Percentiles rank a stretch among this genome's conserved stretches.
Evolutionary conservation across 306 rosid species (phyloP).

Genomic region (Pterocarpus macrocarpus): DNA sequence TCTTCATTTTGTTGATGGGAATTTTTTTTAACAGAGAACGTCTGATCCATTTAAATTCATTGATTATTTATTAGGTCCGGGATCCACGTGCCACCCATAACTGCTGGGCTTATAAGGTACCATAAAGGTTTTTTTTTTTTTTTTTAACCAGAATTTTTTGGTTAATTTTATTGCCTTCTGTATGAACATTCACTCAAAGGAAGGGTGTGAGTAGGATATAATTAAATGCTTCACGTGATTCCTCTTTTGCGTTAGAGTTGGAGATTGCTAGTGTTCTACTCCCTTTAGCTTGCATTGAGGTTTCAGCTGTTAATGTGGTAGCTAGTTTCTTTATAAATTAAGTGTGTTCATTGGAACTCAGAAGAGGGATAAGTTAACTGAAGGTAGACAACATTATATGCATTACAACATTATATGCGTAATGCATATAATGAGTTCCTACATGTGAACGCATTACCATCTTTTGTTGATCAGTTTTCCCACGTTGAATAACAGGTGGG

Average conservation of each 20-base stretch:
- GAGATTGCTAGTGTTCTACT: not conserved
- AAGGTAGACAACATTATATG: not conserved
- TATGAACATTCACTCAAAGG: not conserved
- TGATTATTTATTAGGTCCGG: conserved; percentile 64
- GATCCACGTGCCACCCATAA: conserved; percentile 91
- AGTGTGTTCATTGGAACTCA: conserved; percentile 7
- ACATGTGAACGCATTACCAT: not conserved
- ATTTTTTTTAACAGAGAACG: not conserved
- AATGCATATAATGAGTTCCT: no score
- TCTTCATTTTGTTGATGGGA: not conserved
- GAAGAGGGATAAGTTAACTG: conserved; percentile 10
- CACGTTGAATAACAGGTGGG: conserved; percentile 68
- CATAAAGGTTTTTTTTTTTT: not conserved
- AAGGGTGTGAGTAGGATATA: not conserved
- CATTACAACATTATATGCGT: no score
- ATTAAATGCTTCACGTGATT: not conserved
- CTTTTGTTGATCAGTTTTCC: conserved; percentile 1
- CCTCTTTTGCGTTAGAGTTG: not conserved
- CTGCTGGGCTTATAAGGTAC: conserved; percentile 96
- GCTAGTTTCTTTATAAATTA: not conserved
- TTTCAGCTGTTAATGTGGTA: conserved; percentile 16
- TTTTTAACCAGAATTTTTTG: not conserved
- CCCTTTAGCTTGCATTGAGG: conserved; percentile 12
- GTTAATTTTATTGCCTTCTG: conserved; percentile 3
- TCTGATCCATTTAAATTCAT: conserved; percentile 12